These are phyloP conservation scores for Umbelopsis ramanniana DNA, from an alignment of 192 early-diverging fungal species.

Conservation along the genomic window DNA sequence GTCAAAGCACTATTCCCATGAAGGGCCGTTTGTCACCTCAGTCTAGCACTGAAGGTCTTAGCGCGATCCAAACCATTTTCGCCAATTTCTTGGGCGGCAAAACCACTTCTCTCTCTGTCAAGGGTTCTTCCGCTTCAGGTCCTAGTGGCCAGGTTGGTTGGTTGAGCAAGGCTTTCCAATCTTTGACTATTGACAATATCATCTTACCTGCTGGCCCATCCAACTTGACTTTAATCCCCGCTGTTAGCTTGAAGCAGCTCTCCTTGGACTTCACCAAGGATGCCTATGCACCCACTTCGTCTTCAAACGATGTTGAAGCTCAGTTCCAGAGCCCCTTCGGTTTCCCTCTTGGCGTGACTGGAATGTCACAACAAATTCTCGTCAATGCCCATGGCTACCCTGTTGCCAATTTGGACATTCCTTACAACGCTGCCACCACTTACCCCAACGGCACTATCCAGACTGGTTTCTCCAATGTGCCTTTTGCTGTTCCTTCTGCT, in stretches of 20 bases:
- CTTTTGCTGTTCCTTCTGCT: constrained; percentile 29
- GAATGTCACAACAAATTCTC: constrained; percentile 37
- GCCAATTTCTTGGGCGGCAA: constrained; percentile 53
- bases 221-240: constrained; percentile 42
- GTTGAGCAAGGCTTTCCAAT: constrained; percentile 52
- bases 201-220: constrained; percentile 40
- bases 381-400: constrained; percentile 23
- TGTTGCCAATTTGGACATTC: constrained; percentile 38
- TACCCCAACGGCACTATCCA: constrained; percentile 16
- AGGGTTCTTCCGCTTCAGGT: constrained; percentile 36
- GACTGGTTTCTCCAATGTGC: constrained; percentile 35
- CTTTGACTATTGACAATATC: constrained; percentile 38
- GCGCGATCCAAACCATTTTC: constrained; percentile 51
- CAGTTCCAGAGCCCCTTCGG: constrained; percentile 45
- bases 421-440: constrained; percentile 34
- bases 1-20: constrained; percentile 46
- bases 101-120: constrained; percentile 33
- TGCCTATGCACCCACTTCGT: constrained; percentile 47
- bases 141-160: constrained; percentile 40
- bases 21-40: constrained; percentile 58
- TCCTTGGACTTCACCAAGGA: constrained; percentile 53
- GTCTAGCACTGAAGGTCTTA: constrained; percentile 45
- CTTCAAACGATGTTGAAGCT: constrained; percentile 45
- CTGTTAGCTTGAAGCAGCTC: constrained; percentile 46
- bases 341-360: constrained; percentile 38